phyloP scores from a whole-genome alignment of 2,329 filamentous ascomycete species.

The Fusarium papillatum region DNA sequence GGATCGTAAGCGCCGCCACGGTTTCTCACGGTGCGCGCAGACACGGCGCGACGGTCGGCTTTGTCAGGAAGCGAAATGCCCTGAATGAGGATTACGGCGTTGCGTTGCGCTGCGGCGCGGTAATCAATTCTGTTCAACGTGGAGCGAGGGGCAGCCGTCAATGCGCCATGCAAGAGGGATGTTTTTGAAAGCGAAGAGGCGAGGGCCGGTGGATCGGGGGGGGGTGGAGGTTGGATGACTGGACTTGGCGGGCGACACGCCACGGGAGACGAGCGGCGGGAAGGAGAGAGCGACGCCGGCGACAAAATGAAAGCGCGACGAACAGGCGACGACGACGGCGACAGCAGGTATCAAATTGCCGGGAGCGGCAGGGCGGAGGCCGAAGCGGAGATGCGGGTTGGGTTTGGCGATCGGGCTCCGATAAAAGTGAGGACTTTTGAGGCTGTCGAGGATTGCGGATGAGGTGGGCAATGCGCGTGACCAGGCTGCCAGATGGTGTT shows the following conservation, averaged over 20 bases:
- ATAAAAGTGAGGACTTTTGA: conserved; percentile 46
- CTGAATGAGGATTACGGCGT: conserved; percentile 17
- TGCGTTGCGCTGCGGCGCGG: conserved; percentile 35
- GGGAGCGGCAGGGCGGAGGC: conserved; percentile 27
- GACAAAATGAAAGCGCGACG: conserved; percentile 38
- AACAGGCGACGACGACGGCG: conserved; percentile 28
- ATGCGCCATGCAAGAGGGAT: conserved; percentile 50
- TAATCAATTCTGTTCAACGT: conserved; percentile 30
- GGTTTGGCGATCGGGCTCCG: conserved; percentile 37
- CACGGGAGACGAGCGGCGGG: conserved; percentile 39
- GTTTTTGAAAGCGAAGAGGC: conserved; percentile 28
- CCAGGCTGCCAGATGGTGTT: conserved; percentile 50
- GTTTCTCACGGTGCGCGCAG: conserved; percentile 52
- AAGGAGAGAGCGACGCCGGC: conserved; percentile 36
- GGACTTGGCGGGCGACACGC: conserved; percentile 39
- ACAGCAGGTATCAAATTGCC: conserved; percentile 25
- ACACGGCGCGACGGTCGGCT: conserved; percentile 41
- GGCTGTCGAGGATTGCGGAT: conserved; percentile 49
- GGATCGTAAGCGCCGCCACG: conserved; percentile 70
- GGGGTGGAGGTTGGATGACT: conserved; percentile 30
- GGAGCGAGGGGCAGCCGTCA: conserved; percentile 41
- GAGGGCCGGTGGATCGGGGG: conserved; percentile 35
- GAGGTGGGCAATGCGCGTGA: conserved; percentile 55
- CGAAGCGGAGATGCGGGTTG: conserved; percentile 30
- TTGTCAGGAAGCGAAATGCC: conserved; percentile 17